phyloP scores from a whole-genome alignment of 179 eudicot species.

The Silene coronaria region DNA sequence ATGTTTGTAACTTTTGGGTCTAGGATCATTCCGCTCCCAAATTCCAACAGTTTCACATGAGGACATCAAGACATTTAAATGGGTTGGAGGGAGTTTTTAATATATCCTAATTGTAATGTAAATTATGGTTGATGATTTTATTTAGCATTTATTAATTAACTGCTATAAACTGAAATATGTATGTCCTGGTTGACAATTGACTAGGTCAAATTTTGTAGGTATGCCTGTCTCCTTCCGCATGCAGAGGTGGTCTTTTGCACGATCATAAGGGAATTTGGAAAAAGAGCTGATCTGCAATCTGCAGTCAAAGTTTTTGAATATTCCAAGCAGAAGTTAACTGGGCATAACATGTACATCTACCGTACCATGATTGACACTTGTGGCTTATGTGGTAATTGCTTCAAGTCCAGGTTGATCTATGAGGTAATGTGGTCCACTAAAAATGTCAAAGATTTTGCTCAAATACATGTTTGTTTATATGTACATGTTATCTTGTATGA shows the following conservation, averaged over 20 bases:
- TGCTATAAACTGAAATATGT: background rate
- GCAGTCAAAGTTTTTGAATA: slow-evolving; percentile 74
- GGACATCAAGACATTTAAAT: too few relatives aligned
- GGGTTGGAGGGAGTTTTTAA: too few relatives aligned
- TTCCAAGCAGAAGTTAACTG: slow-evolving; percentile 49
- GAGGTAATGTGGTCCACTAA: slow-evolving; percentile 49
- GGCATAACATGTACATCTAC: slow-evolving; percentile 76
- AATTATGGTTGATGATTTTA: too few relatives aligned
- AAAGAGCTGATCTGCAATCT: slow-evolving; percentile 63
- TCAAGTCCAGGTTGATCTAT: slow-evolving; percentile 75
- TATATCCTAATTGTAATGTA: background rate
- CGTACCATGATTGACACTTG: slow-evolving; percentile 89
- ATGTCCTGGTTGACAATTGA: background rate
- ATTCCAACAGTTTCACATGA: too few relatives aligned
- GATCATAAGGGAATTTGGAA: slow-evolving; percentile 74
- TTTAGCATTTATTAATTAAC: background rate
- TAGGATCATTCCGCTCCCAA: too few relatives aligned
- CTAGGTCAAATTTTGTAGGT: slow-evolving; percentile 43
- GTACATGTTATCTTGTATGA: background rate
- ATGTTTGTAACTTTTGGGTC: too few relatives aligned
- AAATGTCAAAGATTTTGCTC: background rate
- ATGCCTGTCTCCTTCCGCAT: slow-evolving; percentile 58
- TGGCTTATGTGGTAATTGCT: slow-evolving; percentile 73
- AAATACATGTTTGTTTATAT: background rate
- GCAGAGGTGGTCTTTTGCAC: slow-evolving; percentile 55